Conservation (phyloP, 305 asterid species). For the Withania somnifera region DNA sequence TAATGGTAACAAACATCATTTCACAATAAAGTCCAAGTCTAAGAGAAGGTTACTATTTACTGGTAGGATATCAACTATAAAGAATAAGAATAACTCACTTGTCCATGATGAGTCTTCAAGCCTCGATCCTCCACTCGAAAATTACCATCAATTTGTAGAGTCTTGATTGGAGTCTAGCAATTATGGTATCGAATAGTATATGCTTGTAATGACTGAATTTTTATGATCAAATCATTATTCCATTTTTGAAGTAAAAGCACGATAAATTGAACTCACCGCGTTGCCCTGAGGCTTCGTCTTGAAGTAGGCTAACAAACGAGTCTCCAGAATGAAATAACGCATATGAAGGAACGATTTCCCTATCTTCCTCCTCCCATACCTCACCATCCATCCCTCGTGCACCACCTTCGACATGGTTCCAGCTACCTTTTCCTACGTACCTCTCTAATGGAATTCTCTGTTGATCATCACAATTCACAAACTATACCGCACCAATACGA, state of each 20-base stretch:
- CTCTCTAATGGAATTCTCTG: not conserved
- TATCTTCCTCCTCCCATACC: conserved; percentile 91
- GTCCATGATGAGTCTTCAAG: conserved; percentile 96
- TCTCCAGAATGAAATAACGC: conserved; percentile 90
- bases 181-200: too few species aligned
- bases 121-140: conserved; percentile 98
- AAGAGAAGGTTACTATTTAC: not conserved
- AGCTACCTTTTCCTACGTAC: not conserved
- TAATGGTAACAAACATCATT: too few species aligned
- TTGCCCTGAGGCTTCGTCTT: conserved; percentile 87
- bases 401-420: conserved; percentile 63
- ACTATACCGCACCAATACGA: not conserved
- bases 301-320: conserved; percentile 76
- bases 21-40: too few species aligned
- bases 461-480: not conserved
- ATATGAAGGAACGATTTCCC: conserved; percentile 86
- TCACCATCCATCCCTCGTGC: conserved; percentile 98
- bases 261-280: conserved; percentile 39
- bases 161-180: conserved; percentile 70
- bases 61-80: not conserved
- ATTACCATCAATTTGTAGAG: conserved; percentile 81
- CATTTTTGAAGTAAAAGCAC: too few species aligned
- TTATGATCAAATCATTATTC: too few species aligned
- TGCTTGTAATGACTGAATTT: too few species aligned
- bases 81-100: conserved; percentile 39